Evolutionary conservation across 2,329 filamentous ascomycete species (phyloP), one percentile per base, ranked within the genome.

Genomic region (Paecilomyces dactylethromorphus): DNA sequence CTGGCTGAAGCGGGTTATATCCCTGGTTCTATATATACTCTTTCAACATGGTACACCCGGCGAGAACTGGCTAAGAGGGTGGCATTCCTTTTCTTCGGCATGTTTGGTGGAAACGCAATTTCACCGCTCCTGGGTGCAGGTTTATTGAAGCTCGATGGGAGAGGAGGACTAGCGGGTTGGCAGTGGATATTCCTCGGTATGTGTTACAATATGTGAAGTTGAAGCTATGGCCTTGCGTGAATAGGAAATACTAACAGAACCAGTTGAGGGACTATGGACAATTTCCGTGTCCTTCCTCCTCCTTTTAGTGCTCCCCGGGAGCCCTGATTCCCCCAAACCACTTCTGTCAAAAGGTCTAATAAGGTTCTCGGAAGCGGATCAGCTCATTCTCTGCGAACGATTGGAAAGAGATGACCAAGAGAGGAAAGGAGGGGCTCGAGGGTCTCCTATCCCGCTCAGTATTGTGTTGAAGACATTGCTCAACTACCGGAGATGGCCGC

Each of bases 1-100:
- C 67, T 82, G 31, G 73, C 76, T 8, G 81, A 83, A 64, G 76
- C 80, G 0, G 81, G 81, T 0, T 83, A 81, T 57, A 83, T 82
- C 21, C 81, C 81, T 0, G 80, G 79, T 0, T 75, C 78, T 0
- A 76, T 82, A 10, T 83, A 80, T 58, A 82, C 79, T 0, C 67
- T 83, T 3, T 81, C 80, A 0, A 80, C 76, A 1, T 83, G 79
- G 80, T 83, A 83, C 58, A 77, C 73, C 0, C 75, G 74, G 45
- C 64, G 69, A 1, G 79, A 82, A 59, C 68, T 81, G 1, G 76
- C 78, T 0, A 77, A 76, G 56, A 71, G 81, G 15, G 75, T 82
- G 6, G 78, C 80, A 1, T 63, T 82, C 0, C 79, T 83, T 59
- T 83, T 82, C 65, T 80, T 83, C 51, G 80, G 81, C 10, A 82